Percentiles rank a stretch among this genome's conserved stretches.
Conservation (phyloP, 331 rosid species). For the Erythrophleum ivorense region DNA sequence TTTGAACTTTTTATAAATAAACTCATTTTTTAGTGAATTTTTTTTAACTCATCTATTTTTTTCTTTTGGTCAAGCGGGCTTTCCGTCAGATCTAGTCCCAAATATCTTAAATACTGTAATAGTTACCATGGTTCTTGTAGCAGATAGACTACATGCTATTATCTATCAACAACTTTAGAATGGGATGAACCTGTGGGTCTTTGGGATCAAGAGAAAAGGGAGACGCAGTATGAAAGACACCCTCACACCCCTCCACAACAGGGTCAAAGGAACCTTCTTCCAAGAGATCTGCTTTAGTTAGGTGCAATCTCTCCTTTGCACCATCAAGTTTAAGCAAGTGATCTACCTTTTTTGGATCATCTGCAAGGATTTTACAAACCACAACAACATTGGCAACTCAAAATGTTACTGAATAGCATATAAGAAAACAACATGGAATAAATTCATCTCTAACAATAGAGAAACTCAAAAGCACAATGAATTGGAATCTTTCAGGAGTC, state of each 20-base stretch:
- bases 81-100: too few species aligned
- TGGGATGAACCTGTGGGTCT: slow-evolving; percentile 59
- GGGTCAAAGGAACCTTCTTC: slow-evolving; percentile 59
- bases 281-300: slow-evolving; percentile 53
- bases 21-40: too few species aligned
- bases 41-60: too few species aligned
- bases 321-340: slow-evolving; percentile 60
- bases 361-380: slow-evolving; percentile 25
- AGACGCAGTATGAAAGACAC: slow-evolving; percentile 83
- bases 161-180: background rate
- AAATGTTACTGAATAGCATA: background rate
- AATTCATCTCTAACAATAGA: background rate
- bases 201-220: slow-evolving; percentile 45
- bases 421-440: background rate
- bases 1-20: too few species aligned
- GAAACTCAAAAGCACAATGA: background rate
- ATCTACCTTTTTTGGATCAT: slow-evolving; percentile 40
- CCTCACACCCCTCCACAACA: slow-evolving; percentile 57
- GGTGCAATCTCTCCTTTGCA: slow-evolving; percentile 68
- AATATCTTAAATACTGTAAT: too few species aligned
- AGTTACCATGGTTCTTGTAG: background rate
- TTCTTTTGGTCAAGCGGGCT: too few species aligned
- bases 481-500: background rate
- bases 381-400: background rate
- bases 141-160: background rate